Conservation (phyloP, 495 filamentous ascomycete species). For the Pyrenopolyporus hunteri region DNA sequence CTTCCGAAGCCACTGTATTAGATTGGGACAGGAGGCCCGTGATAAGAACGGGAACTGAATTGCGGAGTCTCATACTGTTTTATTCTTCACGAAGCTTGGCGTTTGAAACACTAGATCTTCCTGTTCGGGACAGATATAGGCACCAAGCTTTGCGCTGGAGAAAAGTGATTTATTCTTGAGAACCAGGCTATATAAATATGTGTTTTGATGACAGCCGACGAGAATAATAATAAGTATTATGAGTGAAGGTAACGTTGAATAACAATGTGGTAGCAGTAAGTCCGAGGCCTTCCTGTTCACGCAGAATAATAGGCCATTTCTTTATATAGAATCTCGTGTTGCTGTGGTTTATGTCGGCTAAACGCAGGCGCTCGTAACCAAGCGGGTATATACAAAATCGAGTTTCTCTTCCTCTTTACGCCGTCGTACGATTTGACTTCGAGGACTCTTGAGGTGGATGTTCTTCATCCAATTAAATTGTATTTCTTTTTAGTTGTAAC, state of each 20-base stretch:
- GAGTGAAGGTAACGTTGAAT: slow-evolving; percentile 14
- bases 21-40: slow-evolving; percentile 8
- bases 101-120: no score
- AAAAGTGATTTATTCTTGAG: neutral
- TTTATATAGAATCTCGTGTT: slow-evolving; percentile 24
- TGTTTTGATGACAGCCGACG: neutral
- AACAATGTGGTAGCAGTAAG: neutral
- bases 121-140: neutral
- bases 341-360: slow-evolving; percentile 11
- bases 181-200: neutral
- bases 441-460: no score
- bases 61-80: slow-evolving; percentile 5
- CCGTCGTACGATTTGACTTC: no score
- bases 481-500: no score
- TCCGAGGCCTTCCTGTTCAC: slow-evolving; percentile 5
- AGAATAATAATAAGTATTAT: neutral
- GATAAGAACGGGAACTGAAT: neutral
- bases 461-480: no score
- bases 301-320: neutral
- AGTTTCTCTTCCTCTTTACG: no score
- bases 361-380: no score
- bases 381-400: neutral
- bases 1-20: slow-evolving; percentile 7
- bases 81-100: neutral
- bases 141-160: neutral